These are phyloP conservation scores for Orbilia javanica DNA, from an alignment of 2,329 filamentous ascomycete species.

Conservation along the genomic window DNA sequence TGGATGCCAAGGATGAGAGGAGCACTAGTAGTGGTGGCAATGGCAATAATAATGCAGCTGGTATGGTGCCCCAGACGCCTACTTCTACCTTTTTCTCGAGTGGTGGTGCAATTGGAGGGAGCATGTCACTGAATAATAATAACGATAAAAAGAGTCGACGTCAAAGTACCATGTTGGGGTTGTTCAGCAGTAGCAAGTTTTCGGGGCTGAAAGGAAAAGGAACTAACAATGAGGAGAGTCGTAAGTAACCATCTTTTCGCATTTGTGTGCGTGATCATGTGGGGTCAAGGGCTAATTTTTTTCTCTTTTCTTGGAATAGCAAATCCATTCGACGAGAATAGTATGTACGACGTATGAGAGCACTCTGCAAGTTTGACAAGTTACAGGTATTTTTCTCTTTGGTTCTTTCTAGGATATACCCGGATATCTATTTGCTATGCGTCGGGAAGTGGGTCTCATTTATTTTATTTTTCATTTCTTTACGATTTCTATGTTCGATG, in stretches of 20 bases:
- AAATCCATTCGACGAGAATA: constrained; percentile 56
- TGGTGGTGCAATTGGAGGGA: constrained; percentile 50
- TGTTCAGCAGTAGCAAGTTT: constrained; percentile 57
- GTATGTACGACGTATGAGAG: constrained; percentile 57
- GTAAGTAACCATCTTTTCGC: constrained; percentile 44
- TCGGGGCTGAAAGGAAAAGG: constrained; percentile 51
- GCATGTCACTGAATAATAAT: constrained; percentile 46
- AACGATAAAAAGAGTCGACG: constrained; percentile 55
- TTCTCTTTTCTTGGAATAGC: constrained; percentile 15
- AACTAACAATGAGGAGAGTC: constrained; percentile 50
- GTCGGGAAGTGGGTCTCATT: constrained; percentile 6
- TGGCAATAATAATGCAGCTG: constrained; percentile 33
- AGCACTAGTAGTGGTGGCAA: constrained; percentile 8
- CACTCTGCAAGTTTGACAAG: constrained; percentile 15
- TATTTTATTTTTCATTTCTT: constrained; percentile 4
- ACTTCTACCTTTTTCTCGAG: constrained; percentile 52
- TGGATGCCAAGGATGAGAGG: constrained; percentile 42
- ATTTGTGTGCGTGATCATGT: constrained; percentile 3
- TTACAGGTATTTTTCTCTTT: constrained; percentile 26
- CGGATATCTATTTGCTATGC: constrained; percentile 20
- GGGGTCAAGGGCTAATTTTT: constrained; percentile 16
- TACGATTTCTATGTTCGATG: constrained; percentile 15
- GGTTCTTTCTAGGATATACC: constrained; percentile 14
- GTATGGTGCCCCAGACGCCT: constrained; percentile 46
- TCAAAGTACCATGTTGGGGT: constrained; percentile 58